Conservation (phyloP, 73 alveolate genomes). For the Halteria grandinella region DNA sequence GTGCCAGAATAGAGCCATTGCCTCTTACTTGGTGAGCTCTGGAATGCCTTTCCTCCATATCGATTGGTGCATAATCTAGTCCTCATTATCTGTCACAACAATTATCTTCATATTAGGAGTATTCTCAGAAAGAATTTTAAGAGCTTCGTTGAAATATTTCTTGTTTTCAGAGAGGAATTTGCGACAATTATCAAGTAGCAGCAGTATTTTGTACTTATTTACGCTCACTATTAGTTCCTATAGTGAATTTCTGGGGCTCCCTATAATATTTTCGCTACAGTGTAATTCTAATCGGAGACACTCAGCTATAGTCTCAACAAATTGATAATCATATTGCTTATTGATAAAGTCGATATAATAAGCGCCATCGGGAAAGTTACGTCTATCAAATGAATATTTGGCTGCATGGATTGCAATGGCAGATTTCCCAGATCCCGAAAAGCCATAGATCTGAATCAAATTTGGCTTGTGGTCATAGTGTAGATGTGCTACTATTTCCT, state of each 20-base stretch:
- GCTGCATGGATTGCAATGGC: slow-evolving; percentile 70
- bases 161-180: slow-evolving; percentile 20
- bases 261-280: too few relatives aligned
- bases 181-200: slow-evolving; percentile 53
- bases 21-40: too few relatives aligned
- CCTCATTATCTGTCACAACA: slow-evolving; percentile 31
- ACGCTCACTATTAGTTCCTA: too few relatives aligned
- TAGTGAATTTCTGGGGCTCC: too few relatives aligned
- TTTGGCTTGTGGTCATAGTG: too few relatives aligned
- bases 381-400: slow-evolving; percentile 60
- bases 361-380: slow-evolving; percentile 55
- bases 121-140: slow-evolving; percentile 37
- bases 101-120: slow-evolving; percentile 44
- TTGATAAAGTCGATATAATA: slow-evolving; percentile 55
- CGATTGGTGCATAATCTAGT: too few relatives aligned
- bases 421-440: slow-evolving; percentile 58
- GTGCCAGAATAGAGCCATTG: too few relatives aligned
- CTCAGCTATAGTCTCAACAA: too few relatives aligned
- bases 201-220: too few relatives aligned
- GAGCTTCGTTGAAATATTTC: slow-evolving; percentile 17
- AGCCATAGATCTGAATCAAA: slow-evolving; percentile 57
- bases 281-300: too few relatives aligned
- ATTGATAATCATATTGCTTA: too few relatives aligned
- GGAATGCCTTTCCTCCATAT: too few relatives aligned
- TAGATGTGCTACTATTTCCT: slow-evolving; percentile 26